A percentile compares a stretch with the other conserved stretches of the same genome.
Conservation (phyloP, 1,284 basidiomycete genomes). For the Fomitopsis betulina region DNA sequence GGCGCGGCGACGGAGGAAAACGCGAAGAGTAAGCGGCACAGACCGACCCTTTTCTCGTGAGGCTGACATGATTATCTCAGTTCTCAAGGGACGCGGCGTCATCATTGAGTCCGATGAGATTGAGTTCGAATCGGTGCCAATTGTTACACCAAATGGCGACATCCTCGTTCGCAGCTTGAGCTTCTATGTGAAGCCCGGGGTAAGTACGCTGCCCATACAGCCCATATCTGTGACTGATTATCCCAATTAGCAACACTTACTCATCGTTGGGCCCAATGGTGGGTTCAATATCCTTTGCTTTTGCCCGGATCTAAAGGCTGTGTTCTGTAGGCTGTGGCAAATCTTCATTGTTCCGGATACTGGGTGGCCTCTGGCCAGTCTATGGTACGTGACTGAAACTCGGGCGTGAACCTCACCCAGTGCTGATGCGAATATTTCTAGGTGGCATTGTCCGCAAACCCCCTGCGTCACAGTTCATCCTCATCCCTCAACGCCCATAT, state of each 20-base stretch:
- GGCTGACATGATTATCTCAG: slow-evolving; percentile 32
- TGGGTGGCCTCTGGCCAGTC: slow-evolving; percentile 96
- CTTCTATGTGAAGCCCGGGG: slow-evolving; percentile 88
- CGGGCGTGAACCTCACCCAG: neutral
- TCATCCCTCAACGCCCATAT: slow-evolving; percentile 96
- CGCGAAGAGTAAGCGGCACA: slow-evolving; percentile 56
- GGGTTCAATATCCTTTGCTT: slow-evolving; percentile 4
- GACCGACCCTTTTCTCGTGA: neutral
- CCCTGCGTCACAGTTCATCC: slow-evolving; percentile 83
- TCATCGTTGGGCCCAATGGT: slow-evolving; percentile 93
- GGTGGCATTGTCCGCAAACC: slow-evolving; percentile 93
- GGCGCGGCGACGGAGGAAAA: slow-evolving; percentile 77
- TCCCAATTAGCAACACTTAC: slow-evolving; percentile 68
- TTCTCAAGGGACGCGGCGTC: slow-evolving; percentile 76
- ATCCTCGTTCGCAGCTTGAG: slow-evolving; percentile 81
- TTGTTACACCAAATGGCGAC: slow-evolving; percentile 95
- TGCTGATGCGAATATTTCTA: slow-evolving; percentile 17
- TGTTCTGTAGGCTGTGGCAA: slow-evolving; percentile 71
- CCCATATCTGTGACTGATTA: neutral
- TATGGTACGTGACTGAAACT: slow-evolving; percentile 51
- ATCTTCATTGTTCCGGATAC: slow-evolving; percentile 88
- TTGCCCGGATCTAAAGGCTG: neutral
- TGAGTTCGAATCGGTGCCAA: slow-evolving; percentile 89
- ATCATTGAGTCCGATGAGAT: slow-evolving; percentile 87
- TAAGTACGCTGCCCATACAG: slow-evolving; percentile 35